Evolutionary conservation across 2,329 filamentous ascomycete species (phyloP), one percentile per base, ranked within the genome.

Genomic region (Calonectria henricotiae): DNA sequence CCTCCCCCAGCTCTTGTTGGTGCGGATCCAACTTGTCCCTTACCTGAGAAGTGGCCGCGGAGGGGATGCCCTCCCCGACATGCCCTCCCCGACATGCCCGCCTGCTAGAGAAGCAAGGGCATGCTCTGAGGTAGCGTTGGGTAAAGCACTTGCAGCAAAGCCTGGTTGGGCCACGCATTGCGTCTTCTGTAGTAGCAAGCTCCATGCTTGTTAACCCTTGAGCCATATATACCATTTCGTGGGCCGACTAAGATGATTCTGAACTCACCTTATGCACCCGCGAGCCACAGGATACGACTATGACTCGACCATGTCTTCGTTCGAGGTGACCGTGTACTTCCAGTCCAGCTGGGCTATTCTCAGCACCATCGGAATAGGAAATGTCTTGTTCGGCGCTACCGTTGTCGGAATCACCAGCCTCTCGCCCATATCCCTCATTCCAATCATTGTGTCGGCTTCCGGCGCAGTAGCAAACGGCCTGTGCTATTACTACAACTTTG

Each of bases 291-390:
- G 23, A 37, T 63, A 35, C 51, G 51, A 46, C 55, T 58, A 44
- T 41, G 37, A 61, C 23, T 62, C 62, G 25, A 41, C 62, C 23
- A 62, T 65, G 67, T 62, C 67, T 51, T 47, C 46, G 17, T 54
- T 62, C 25, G 62, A 69, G 37, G 37, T 69, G 20, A 23, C 73
- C 13, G 69, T 79, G 15, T 84, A 83, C 69, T 84, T 80, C 67
- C 82, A 85, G 73, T 74, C 80, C 55, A 81, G 82, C 74, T 85
- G 83, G 83, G 79, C 82, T 6, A 83, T 85, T n/a, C 79, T 86
- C 58, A 85, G 81, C 73, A 82, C 80, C 43, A 80, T 85, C 62
- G 82, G 83, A 37, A 69, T 83, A 11, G 74, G 78, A 60, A 83
- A 82, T 65, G 77, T 83, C 23, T 67, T 84, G 43, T 80, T 84